Conservation (phyloP, 2,329 filamentous ascomycete genomes). For the Periconia digitata region DNA sequence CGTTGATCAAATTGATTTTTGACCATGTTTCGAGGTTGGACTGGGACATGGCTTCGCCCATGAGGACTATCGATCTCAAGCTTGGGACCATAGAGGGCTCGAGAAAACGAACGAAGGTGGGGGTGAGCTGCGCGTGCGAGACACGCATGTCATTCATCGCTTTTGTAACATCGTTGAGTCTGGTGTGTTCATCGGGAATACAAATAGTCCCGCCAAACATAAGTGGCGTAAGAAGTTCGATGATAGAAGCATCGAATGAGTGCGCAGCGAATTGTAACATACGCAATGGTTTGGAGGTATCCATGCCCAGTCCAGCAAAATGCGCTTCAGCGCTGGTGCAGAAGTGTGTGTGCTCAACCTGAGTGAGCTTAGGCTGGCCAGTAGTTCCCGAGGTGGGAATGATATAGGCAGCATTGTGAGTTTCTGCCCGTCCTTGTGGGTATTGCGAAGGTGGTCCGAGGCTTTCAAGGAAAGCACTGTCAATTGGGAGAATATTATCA, state of each 20-base stretch:
- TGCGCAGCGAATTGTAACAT: slow-evolving; percentile 27
- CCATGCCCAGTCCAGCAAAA: slow-evolving; percentile 12
- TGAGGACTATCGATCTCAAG: slow-evolving; percentile 42
- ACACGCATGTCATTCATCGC: slow-evolving; percentile 23
- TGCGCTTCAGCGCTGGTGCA: slow-evolving; percentile 21
- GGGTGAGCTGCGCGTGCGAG: slow-evolving; percentile 21
- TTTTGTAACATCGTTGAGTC: slow-evolving; percentile 45
- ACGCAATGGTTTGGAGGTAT: slow-evolving; percentile 13
- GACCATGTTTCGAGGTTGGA: slow-evolving; percentile 24
- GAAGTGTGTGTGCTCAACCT: slow-evolving; percentile 23
- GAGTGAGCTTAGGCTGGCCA: slow-evolving; percentile 23
- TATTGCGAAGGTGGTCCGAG: slow-evolving; percentile 6
- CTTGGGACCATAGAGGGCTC: slow-evolving; percentile 36
- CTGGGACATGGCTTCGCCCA: slow-evolving; percentile 33
- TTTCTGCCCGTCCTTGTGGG: slow-evolving; percentile 7
- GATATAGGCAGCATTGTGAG: slow-evolving; percentile 25
- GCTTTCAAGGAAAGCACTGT: slow-evolving; percentile 11
- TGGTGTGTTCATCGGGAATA: slow-evolving; percentile 42
- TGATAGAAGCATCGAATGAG: slow-evolving; percentile 25
- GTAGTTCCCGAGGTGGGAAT: slow-evolving; percentile 28
- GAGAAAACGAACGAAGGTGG: slow-evolving; percentile 31
- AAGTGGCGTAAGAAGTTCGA: slow-evolving; percentile 20
- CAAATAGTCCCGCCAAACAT: slow-evolving; percentile 25
- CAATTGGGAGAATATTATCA: slow-evolving; percentile 13
- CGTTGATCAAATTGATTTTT: slow-evolving; percentile 23